Percentiles rank a stretch among this genome's conserved stretches.
Conservation (phyloP, 305 asterid genomes). For the Petunia hybrid region DNA sequence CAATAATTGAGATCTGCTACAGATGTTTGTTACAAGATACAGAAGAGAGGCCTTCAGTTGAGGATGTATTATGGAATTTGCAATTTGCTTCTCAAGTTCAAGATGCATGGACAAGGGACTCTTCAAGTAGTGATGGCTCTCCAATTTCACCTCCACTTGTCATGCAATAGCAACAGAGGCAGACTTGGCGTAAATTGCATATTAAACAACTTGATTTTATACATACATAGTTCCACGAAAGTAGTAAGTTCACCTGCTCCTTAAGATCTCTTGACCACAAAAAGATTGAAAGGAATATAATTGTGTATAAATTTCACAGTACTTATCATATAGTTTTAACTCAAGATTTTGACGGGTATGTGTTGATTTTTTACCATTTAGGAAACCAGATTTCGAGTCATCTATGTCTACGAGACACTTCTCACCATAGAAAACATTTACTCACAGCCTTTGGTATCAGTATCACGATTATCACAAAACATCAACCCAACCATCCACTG, state of each 20-base stretch:
- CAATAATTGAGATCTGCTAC: slow-evolving; percentile 78
- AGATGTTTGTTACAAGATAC: slow-evolving; percentile 74
- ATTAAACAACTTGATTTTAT: too few species aligned
- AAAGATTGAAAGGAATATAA: neutral
- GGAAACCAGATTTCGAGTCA: too few species aligned
- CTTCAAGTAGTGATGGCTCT: slow-evolving; percentile 76
- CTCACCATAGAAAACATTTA: neutral
- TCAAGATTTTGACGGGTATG: neutral
- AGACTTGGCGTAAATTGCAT: neutral
- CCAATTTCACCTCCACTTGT: slow-evolving; percentile 52
- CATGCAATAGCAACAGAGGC: neutral
- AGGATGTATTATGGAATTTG: slow-evolving; percentile 90
- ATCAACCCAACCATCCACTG: neutral
- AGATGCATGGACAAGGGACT: slow-evolving; percentile 48
- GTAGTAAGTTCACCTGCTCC: neutral
- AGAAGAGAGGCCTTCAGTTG: slow-evolving; percentile 80
- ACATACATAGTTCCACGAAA: neutral
- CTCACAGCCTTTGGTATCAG: neutral
- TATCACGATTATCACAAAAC: neutral
- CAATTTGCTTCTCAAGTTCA: slow-evolving; percentile 97
- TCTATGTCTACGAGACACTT: too few species aligned
- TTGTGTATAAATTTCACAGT: neutral
- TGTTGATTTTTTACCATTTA: too few species aligned
- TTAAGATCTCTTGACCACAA: neutral
- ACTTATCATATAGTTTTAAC: neutral